phyloP scores from a whole-genome alignment of 805 yeast genomes.

The Candida qinlingensis region DNA sequence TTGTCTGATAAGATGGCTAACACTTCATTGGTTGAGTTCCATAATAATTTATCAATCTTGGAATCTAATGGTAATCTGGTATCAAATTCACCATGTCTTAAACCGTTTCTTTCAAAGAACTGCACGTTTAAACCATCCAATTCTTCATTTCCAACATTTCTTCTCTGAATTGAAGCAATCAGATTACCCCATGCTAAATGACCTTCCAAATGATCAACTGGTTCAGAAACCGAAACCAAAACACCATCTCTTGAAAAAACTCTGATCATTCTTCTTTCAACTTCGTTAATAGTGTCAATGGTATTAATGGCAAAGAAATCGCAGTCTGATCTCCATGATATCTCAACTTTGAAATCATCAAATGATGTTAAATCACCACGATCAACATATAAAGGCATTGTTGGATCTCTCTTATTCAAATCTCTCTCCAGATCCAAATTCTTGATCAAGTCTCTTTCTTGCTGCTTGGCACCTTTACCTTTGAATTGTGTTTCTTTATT shows the following conservation, averaged over 20 bases:
- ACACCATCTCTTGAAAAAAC: slow-evolving; percentile 77
- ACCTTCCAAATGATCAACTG: slow-evolving; percentile 77
- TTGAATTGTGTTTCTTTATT: slow-evolving; percentile 92
- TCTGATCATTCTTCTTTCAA: slow-evolving; percentile 68
- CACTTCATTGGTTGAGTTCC: slow-evolving; percentile 81
- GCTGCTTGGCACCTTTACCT: slow-evolving; percentile 84
- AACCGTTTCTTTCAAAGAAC: slow-evolving; percentile 90
- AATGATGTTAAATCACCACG: slow-evolving; percentile 53
- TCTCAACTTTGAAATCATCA: slow-evolving; percentile 44
- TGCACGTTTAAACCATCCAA: slow-evolving; percentile 48
- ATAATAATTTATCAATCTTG: slow-evolving; percentile 47
- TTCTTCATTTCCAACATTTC: slow-evolving; percentile 35
- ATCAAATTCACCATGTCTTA: slow-evolving; percentile 81
- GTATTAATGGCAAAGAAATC: slow-evolving; percentile 70
- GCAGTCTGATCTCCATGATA: slow-evolving; percentile 97
- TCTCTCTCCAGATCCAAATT: slow-evolving; percentile 62
- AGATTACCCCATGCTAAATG: slow-evolving; percentile 82
- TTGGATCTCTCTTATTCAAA: slow-evolving; percentile 77
- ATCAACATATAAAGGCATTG: slow-evolving; percentile 70
- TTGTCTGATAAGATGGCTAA: slow-evolving; percentile 61
- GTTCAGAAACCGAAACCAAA: slow-evolving; percentile 80
- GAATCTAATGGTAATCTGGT: slow-evolving; percentile 54
- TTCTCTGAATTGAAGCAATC: slow-evolving; percentile 77
- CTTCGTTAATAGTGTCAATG: slow-evolving; percentile 37
- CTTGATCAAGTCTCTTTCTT: slow-evolving; percentile 54